phyloP scores from a whole-genome alignment of 2,329 filamentous ascomycete species.

The Phaeosphaeriaceae sp. region DNA sequence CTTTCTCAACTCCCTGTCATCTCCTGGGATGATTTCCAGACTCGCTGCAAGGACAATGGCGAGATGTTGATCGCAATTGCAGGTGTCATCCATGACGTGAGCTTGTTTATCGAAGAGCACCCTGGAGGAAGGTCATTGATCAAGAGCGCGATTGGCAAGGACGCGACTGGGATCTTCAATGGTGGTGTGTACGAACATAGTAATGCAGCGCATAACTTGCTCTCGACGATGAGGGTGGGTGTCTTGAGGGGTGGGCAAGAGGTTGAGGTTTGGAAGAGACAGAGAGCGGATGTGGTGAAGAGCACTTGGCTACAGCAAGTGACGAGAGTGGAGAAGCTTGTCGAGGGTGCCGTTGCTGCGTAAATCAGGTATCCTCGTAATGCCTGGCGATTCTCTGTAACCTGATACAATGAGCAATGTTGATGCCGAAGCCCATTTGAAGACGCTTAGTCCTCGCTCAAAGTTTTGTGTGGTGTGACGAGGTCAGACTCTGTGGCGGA shows the following conservation, averaged over 20 bases:
- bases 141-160: constrained; percentile 45
- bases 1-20: constrained; percentile 48
- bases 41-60: constrained; percentile 38
- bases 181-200: constrained; percentile 51
- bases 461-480: no score
- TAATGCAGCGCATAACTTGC: constrained; percentile 51
- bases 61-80: constrained; percentile 44
- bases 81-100: constrained; percentile 50
- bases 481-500: no score
- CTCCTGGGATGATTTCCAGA: constrained; percentile 48
- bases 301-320: constrained; percentile 74
- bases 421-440: no score
- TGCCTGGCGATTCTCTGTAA: no score
- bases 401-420: no score
- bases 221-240: constrained; percentile 50
- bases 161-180: constrained; percentile 51
- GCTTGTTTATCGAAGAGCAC: constrained; percentile 47
- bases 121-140: constrained; percentile 50
- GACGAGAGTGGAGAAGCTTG: constrained; percentile 78
- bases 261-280: constrained; percentile 50
- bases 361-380: constrained; percentile 54
- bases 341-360: constrained; percentile 81
- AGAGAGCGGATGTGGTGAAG: constrained; percentile 10
- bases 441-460: no score
- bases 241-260: constrained; percentile 49